These are phyloP conservation scores for Calonectria naviculata DNA, from an alignment of 2,329 filamentous ascomycete genomes.

Conservation along the genomic window DNA sequence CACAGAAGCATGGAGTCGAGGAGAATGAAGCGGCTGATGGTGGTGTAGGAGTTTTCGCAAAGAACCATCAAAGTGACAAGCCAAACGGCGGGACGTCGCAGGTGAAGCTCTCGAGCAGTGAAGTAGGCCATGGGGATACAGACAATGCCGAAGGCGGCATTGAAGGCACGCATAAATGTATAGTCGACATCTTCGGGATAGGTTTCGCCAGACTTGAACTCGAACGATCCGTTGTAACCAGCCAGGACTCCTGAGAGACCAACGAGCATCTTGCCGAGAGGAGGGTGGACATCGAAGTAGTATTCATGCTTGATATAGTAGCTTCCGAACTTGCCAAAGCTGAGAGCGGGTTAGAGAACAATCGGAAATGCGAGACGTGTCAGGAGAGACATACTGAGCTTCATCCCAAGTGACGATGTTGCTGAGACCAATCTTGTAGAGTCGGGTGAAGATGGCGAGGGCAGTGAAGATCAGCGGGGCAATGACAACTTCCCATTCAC, in stretches of 20 bases:
- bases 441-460: constrained; percentile 73
- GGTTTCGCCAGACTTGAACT: constrained; percentile 98
- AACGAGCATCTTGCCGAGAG: constrained; percentile 98
- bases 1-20: constrained; percentile 98
- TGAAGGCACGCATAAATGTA: constrained; percentile 98
- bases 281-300: constrained; percentile 93
- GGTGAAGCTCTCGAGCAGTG: constrained; percentile 90
- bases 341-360: constrained; percentile 45
- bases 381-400: constrained; percentile 64
- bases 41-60: constrained; percentile 99
- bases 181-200: constrained; percentile 96
- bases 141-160: constrained; percentile 91
- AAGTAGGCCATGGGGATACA: constrained; percentile 96
- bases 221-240: constrained; percentile 98
- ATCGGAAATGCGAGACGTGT: constrained; percentile 5
- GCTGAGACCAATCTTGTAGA: constrained; percentile 77
- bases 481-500: constrained; percentile 72
- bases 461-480: constrained; percentile 70
- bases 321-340: constrained; percentile 97
- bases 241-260: constrained; percentile 95
- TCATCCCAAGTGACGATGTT: constrained; percentile 76
- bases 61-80: constrained; percentile 96
- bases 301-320: constrained; percentile 99
- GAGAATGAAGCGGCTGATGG: constrained; percentile 97
- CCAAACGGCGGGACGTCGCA: constrained; percentile 91